Base-by-base conservation (phyloP, 2,329 filamentous ascomycete genomes). In the Exophiala bonariae region DNA sequence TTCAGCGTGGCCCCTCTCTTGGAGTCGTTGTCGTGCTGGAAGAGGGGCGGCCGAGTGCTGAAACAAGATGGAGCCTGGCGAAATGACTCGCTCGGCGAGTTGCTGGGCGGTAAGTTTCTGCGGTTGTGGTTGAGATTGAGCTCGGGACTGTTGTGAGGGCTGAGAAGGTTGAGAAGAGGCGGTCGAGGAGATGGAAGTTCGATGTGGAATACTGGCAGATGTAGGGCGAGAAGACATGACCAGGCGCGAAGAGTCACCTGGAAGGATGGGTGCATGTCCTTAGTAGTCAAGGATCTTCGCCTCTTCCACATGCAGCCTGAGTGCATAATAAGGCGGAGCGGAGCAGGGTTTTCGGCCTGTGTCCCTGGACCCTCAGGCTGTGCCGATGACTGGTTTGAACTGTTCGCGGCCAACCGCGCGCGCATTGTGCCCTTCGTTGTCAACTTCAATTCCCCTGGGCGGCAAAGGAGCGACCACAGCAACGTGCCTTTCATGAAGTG, bases 11-110 rank as follows among this genome's bases (percentile, higher is more conserved):
- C 33, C 23, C 41, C 51, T 35, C 35, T 45, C 47, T 54, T 51
- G 57, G 16, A 47, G 39, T 38, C 44, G 49, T 17, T 45, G 43
- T 43, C 40, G 41, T 23, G 40, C 45, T 9, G 47, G 38, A 42
- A 47, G 45, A 33, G 54, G 57, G 36, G 49, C 33, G 28, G 42
- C 33, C 32, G 42, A 38, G 36, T 52, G 44, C 16, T 49, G 52
- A 37, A 59, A 59, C 17, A 61, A 56, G 16, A 61, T 41, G 14
- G 57, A 55, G 42, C 47, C 41, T n/a, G 59, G 59, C 5, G 55
- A 59, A 32, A 59, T 56, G 44, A 61, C 54, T 23, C 55, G 54
- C 8, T 57, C 52, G 19, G 55, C 56, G 35, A 59, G 47, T 39
- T 56, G 49, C 31, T 56, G 50, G 16, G 49, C 44, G 14, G 52